Percentiles rank a stretch among this genome's conserved stretches.
Evolutionary conservation across 73 alveolate species (phyloP).

Genomic region (Paramecium primaurelia): DNA sequence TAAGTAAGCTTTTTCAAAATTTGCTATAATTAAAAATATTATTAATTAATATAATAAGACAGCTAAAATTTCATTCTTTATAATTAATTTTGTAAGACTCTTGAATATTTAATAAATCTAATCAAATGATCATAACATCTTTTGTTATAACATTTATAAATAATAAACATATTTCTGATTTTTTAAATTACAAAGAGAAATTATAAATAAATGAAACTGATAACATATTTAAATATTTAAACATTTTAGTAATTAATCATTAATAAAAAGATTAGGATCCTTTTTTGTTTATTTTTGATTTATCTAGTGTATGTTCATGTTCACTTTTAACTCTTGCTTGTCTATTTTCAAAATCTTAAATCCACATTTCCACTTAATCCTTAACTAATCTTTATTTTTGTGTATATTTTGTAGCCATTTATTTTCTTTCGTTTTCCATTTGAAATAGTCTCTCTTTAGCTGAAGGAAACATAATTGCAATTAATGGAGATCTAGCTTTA

Average conservation of each 20-base stretch:
- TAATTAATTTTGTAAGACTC: too few relatives aligned
- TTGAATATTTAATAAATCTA: too few relatives aligned
- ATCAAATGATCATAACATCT: too few relatives aligned
- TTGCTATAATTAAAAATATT: neutral
- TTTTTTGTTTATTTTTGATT: neutral
- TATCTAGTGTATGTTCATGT: neutral
- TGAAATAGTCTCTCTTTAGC: constrained; percentile 53
- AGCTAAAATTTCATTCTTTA: too few relatives aligned
- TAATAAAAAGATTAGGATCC: neutral
- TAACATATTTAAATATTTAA: neutral
- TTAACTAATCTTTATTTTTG: neutral
- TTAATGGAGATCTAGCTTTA: constrained; percentile 54
- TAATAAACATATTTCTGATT: neutral
- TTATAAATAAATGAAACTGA: neutral
- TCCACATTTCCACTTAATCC: neutral
- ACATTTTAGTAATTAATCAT: neutral
- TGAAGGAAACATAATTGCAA: constrained; percentile 55
- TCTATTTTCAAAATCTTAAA: constrained; percentile 10
- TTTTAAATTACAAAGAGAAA: neutral
- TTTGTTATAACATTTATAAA: too few relatives aligned
- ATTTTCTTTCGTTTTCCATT: constrained; percentile 45
- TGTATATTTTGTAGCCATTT: neutral
- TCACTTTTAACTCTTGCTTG: neutral
- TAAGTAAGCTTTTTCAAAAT: neutral
- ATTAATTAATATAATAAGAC: neutral